Evolutionary conservation across 805 yeast species (phyloP), one percentile per base, ranked within the genome.

Genomic region (Cyberlindnera bimundalis): DNA sequence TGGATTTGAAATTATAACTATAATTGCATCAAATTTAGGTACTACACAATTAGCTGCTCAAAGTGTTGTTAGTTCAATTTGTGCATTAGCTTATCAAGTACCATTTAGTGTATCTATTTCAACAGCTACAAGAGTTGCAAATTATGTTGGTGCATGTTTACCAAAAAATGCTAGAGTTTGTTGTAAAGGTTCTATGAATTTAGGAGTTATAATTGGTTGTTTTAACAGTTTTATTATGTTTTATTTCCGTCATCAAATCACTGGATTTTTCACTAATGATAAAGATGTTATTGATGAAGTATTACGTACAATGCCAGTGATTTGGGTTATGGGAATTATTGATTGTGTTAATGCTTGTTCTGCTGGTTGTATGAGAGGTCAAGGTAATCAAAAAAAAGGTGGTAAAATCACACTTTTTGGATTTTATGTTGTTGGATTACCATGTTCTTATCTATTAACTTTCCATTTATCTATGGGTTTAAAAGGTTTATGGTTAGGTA

Each of bases 331-430:
- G 52, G 93, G 86, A 56, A 56, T 84, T 28, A 71, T 78, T 37
- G 96, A 89, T 59, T 71, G 85, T 4, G 56, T 79, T 36, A 85
- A 84, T 51, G 84, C 86, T 3, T 76, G 84, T 7, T 72, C 80
- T 12, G 95, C 93, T 3, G 91, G 96, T 1, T 71, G 89, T 19
- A 67, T 89, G 45, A 70, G 96, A 46, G 95, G 95, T 16, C 95
- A 85, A 62, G 95, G 96, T 5, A 71, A 84, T 55, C 96, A 88
- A 60, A 71, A 76, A 33, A 68, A 85, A 30, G 96, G 96, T 0
- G 84, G 93, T 10, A 67, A 71, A 36, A 67, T 87, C 36, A 85
- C 82, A 54, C 61, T 88, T 48, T 61, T 74, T 6, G 74, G 81
- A 12, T 89, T 87, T 64, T 88, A 89, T 53, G 52, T 74, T 5